phyloP scores from a whole-genome alignment of 2,329 filamentous ascomycete genomes.

The Nectriaceae sp. region DNA sequence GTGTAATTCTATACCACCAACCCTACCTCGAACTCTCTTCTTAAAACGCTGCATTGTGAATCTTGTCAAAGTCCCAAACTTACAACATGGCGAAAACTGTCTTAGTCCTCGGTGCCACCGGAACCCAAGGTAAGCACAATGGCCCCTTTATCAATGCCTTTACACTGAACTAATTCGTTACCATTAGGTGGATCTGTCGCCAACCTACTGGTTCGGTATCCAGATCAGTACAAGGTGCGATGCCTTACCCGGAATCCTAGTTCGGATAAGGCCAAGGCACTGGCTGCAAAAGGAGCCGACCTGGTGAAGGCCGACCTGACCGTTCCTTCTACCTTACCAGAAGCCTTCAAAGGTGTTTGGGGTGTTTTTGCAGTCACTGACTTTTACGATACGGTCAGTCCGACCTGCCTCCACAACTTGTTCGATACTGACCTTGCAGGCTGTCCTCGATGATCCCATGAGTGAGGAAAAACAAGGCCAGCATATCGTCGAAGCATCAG shows the following conservation, averaged over 20 bases:
- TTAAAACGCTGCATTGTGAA: too few species aligned
- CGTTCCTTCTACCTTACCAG: conserved; percentile 12
- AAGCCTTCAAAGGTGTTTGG: conserved; percentile 11
- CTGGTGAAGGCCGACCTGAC: conserved; percentile 14
- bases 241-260: conserved; percentile 12
- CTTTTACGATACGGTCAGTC: conserved; percentile 15
- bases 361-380: conserved; percentile 16
- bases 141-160: background rate
- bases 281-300: conserved; percentile 9
- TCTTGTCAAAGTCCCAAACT: too few species aligned
- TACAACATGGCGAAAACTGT: conserved; percentile 12
- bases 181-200: conserved; percentile 11
- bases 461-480: conserved; percentile 16
- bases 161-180: too few species aligned
- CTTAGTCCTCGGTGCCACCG: conserved; percentile 14
- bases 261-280: conserved; percentile 13
- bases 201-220: conserved; percentile 13
- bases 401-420: background rate
- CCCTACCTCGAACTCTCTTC: too few species aligned
- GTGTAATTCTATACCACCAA: too few species aligned
- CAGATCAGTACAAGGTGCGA: conserved; percentile 10
- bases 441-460: conserved; percentile 15
- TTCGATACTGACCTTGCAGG: background rate
- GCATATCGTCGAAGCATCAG: conserved; percentile 15
- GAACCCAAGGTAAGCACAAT: conserved; percentile 12